These are phyloP conservation scores for Chlorophyllum brunneum DNA, from an alignment of 768 basidiomycete species.

Conservation along the genomic window DNA sequence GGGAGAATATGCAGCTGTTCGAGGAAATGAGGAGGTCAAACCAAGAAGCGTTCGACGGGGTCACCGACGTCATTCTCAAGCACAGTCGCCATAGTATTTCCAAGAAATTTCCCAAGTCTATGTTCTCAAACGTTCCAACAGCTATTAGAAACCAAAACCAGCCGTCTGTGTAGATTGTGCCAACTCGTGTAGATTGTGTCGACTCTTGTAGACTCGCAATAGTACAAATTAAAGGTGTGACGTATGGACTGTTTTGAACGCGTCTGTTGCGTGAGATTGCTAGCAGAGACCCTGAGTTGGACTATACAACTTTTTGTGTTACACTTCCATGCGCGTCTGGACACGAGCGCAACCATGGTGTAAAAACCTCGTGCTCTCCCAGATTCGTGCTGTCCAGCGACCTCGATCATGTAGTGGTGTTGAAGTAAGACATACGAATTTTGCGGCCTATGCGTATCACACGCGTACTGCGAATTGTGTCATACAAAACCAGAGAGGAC, in stretches of 20 bases:
- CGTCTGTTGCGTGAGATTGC: conserved; percentile 1
- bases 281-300: conserved; percentile 1
- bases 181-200: background rate
- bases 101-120: conserved; percentile 44
- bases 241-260: background rate
- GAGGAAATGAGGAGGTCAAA: conserved; percentile 40
- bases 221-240: background rate
- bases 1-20: conserved; percentile 33
- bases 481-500: background rate
- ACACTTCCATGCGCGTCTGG: conserved; percentile 9
- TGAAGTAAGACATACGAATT: background rate
- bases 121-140: conserved; percentile 31
- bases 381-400: background rate
- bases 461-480: conserved; percentile 4
- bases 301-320: background rate
- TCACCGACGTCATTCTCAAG: conserved; percentile 38
- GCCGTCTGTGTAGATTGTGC: background rate
- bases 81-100: conserved; percentile 46
- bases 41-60: conserved; percentile 28
- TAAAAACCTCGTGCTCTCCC: conserved; percentile 2
- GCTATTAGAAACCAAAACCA: conserved; percentile 15
- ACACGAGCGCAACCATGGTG: conserved; percentile 10
- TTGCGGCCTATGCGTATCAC: conserved; percentile 1
- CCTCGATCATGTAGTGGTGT: conserved; percentile 4
- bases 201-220: background rate